Percentiles rank a stretch among this genome's conserved stretches.
These are phyloP conservation scores for Chrysoporthe austroafricana DNA, from an alignment of 2,329 filamentous ascomycete species.

Conservation along the genomic window DNA sequence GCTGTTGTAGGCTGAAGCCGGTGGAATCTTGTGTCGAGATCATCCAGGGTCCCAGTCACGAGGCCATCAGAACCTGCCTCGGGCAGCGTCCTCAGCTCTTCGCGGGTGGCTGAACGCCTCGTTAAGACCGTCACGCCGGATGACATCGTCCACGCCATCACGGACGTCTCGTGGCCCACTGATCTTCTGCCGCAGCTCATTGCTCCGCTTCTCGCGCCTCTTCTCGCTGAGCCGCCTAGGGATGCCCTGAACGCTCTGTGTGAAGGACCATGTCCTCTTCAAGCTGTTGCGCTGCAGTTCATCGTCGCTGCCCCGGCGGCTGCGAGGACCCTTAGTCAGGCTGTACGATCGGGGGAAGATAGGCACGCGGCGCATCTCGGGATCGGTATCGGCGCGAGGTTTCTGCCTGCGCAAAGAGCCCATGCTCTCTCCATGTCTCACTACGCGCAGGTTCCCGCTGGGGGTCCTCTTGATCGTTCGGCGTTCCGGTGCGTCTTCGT, in stretches of 20 bases:
- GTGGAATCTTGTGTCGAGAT: background rate
- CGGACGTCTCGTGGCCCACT: conserved; percentile 62
- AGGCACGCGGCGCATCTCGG: conserved; percentile 32
- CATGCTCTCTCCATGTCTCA: conserved; percentile 54
- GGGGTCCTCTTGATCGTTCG: conserved; percentile 62
- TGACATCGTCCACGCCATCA: conserved; percentile 62
- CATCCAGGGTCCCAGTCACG: background rate
- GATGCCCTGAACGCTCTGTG: conserved; percentile 46
- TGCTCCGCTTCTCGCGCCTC: conserved; percentile 60
- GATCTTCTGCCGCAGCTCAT: conserved; percentile 63
- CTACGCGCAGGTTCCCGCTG: conserved; percentile 64
- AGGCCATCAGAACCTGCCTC: conserved; percentile 1
- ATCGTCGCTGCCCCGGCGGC: conserved; percentile 21
- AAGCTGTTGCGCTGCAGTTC: conserved; percentile 48
- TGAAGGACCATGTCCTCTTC: conserved; percentile 25
- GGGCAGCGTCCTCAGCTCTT: conserved; percentile 9
- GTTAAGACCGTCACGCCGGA: conserved; percentile 49
- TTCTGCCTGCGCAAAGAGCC: conserved; percentile 43
- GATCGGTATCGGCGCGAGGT: conserved; percentile 44
- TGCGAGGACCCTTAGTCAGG: conserved; percentile 30
- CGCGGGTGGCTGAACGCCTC: conserved; percentile 36
- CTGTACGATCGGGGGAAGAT: conserved; percentile 41
- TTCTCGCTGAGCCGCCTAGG: conserved; percentile 61
- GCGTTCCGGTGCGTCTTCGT: conserved; percentile 49
- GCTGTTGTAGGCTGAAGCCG: background rate